Evolutionary conservation across 2,329 filamentous ascomycete genomes (phyloP).

Genomic region (Graphilbum sp.): DNA sequence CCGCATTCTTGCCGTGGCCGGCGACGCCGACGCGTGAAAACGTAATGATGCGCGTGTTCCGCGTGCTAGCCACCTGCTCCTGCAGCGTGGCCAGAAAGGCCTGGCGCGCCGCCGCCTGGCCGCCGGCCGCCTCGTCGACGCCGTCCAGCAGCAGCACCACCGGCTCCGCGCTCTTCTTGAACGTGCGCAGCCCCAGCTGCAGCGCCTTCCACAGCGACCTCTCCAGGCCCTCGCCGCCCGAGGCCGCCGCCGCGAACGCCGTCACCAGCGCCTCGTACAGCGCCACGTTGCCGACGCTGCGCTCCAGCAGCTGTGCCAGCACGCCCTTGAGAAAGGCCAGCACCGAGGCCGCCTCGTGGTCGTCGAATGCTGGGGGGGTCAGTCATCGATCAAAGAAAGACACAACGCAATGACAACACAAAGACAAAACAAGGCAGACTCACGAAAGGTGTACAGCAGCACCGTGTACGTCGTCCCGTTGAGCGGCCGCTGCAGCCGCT

Average conservation of each 20-base stretch:
- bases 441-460: slow-evolving; percentile 21
- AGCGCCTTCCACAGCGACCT: slow-evolving; percentile 21
- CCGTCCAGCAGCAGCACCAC: slow-evolving; percentile 22
- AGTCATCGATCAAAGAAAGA: not conserved
- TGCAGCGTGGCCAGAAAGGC: slow-evolving; percentile 18
- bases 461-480: slow-evolving; percentile 19
- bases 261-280: slow-evolving; percentile 17
- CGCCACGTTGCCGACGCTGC: slow-evolving; percentile 19
- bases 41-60: slow-evolving; percentile 16
- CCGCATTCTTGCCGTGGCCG: no score
- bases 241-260: slow-evolving; percentile 13
- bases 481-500: slow-evolving; percentile 21
- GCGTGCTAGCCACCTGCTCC: slow-evolving; percentile 13
- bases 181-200: slow-evolving; percentile 16
- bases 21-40: no score
- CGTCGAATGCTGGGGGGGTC: slow-evolving; percentile 13
- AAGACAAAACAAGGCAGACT: no score
- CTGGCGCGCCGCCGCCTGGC: slow-evolving; percentile 6
- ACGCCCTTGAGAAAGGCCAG: slow-evolving; percentile 20
- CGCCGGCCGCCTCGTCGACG: slow-evolving; percentile 18
- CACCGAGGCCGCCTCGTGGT: slow-evolving; percentile 14
- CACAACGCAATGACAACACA: no score
- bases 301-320: slow-evolving; percentile 21
- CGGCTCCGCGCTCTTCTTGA: slow-evolving; percentile 12
- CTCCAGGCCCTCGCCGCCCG: no score